Evolutionary conservation across 192 early-diverging fungal species (phyloP), one percentile per base, ranked within the genome.

Genomic region (Gaertneriomyces semiglobifer): DNA sequence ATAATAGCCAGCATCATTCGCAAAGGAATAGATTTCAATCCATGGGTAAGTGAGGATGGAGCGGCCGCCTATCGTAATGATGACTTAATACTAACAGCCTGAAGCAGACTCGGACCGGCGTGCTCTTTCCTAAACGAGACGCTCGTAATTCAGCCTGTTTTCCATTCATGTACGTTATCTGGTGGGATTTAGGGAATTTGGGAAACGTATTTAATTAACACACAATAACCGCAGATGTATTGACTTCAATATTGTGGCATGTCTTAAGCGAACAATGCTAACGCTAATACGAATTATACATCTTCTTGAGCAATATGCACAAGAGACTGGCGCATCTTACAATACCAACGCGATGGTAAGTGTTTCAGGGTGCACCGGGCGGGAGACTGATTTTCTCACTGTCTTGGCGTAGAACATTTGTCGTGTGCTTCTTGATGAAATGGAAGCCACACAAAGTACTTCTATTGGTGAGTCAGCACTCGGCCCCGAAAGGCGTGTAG

Each of bases 291-390:
- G 59, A 47, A n/a, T 71, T 16, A 71, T 59, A 43, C 9, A n/a
- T 39, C 20, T 47, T 45, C 14, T 71, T 19, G 69, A 71, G 25
- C 62, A 63, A 8, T 59, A 46, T 50, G 48, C 66, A 5, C n/a
- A n/a, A 3, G 66, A 60, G 51, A 53, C 43, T 14, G 54, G 65
- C 16, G 53, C 40, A 19, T 20, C 44, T n/a, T 58, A 48, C 14
- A 18, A 38, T 8, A 71, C 16, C 45, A 71, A 71, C 55, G 63
- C 65, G 16, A 38, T 71, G 69, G 69, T 33, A 33, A 33, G 25
- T 33, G 25, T 33, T 33, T 0, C 25, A 33, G 25, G 25, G 2
- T 33, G 25, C n/a, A 33, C 25, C 0, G 2, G 25, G 25, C n/a
- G n/a, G n/a, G 0, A 33, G 25, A 33, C 25, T 33, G 2, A 33